Evolutionary conservation across 495 filamentous ascomycete species (phyloP).

Genomic region (Cercophora scortea): DNA sequence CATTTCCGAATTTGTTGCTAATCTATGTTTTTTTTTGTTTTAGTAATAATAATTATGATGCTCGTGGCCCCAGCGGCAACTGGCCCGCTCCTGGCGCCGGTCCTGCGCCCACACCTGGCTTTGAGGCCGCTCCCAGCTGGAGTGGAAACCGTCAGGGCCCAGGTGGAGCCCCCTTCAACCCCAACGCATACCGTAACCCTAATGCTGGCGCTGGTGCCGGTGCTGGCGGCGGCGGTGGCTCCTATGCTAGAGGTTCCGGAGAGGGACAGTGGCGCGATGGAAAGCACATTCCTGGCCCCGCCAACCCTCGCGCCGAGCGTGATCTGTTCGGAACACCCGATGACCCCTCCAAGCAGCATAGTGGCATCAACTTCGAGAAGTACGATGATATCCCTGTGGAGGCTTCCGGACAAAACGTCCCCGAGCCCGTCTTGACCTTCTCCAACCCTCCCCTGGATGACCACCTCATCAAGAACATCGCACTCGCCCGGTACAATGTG

Average conservation of each 20-base stretch:
- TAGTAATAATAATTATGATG: conserved; percentile 38
- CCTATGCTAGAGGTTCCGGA: conserved; percentile 62
- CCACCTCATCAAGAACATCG: conserved; percentile 86
- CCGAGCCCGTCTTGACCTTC: conserved; percentile 84
- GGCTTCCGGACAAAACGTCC: conserved; percentile 88
- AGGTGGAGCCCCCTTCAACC: conserved; percentile 32
- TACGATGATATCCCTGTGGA: conserved; percentile 99
- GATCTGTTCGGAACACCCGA: conserved; percentile 92
- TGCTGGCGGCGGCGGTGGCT: conserved; percentile 48
- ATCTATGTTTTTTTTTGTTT: conserved; percentile 1
- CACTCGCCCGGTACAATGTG: conserved; percentile 83
- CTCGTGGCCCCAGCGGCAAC: conserved; percentile 18
- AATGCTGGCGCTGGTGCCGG: conserved; percentile 42
- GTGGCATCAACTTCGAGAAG: conserved; percentile 99
- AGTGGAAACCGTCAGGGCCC: conserved; percentile 5
- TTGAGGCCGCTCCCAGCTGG: conserved; percentile 11
- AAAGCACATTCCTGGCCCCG: conserved; percentile 85
- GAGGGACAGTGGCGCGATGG: conserved; percentile 95
- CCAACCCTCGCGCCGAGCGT: conserved; percentile 83
- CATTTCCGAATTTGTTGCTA: conserved; percentile 6
- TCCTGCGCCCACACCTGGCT: conserved; percentile 15
- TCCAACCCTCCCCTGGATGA: conserved; percentile 90
- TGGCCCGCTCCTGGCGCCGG: conserved; percentile 20
- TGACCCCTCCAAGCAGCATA: conserved; percentile 89
- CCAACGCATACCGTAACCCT: conserved; percentile 65